Percentiles rank a stretch among this genome's conserved stretches.
Evolutionary conservation across 164 flowering plant species (phyloP).

Genomic region (Vitis vinifera): DNA sequence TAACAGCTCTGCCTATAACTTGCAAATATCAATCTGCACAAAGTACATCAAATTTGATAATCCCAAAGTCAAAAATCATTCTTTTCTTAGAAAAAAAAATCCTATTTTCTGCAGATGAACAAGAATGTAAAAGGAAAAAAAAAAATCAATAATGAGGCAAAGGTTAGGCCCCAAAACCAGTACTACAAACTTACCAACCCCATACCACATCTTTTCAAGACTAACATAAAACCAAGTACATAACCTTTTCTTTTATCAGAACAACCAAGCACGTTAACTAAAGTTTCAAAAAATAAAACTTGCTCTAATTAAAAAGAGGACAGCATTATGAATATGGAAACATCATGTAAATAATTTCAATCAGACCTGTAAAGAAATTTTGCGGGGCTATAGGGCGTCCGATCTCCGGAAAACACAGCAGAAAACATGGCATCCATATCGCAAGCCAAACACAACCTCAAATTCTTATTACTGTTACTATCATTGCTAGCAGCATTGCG

Average conservation of each 20-base stretch:
- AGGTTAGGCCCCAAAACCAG: not conserved
- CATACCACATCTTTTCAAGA: not conserved
- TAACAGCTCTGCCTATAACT: too few relatives aligned
- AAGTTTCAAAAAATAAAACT: not conserved
- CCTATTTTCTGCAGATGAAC: not conserved
- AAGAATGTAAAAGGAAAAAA: not conserved
- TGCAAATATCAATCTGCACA: too few relatives aligned
- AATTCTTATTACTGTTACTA: conserved; percentile 8
- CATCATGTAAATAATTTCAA: too few relatives aligned
- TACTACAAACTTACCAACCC: not conserved
- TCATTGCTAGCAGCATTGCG: conserved; percentile 5
- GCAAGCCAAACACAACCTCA: conserved; percentile 66
- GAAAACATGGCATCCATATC: conserved; percentile 80
- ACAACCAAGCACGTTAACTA: not conserved
- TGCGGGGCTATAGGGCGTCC: conserved; percentile 79
- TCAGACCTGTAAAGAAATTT: conserved; percentile 76
- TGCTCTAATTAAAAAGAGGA: not conserved
- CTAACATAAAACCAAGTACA: too few relatives aligned
- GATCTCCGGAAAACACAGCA: conserved; percentile 74
- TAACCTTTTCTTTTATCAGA: too few relatives aligned
- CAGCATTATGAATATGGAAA: not conserved
- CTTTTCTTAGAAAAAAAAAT: not conserved
- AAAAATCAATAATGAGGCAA: not conserved
- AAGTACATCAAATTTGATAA: not conserved
- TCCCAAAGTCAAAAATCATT: not conserved